phyloP scores from a whole-genome alignment of 2,329 filamentous ascomycete genomes.

The Xylaria sp. region DNA sequence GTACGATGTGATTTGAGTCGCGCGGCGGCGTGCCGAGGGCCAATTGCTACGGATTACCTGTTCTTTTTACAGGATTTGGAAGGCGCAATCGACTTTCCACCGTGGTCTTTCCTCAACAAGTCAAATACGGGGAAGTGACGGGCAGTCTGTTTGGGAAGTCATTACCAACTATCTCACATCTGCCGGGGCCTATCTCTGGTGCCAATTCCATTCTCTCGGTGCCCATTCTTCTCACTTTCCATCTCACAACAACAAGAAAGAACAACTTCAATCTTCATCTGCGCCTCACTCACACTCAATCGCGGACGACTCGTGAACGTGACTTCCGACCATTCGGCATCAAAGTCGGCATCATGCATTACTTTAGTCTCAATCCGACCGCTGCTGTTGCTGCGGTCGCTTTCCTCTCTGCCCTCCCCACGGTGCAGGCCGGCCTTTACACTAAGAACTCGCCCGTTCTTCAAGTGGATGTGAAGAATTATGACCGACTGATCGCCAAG shows the following conservation, averaged over 20 bases:
- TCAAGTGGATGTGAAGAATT: constrained; percentile 72
- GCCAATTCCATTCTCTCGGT: background rate
- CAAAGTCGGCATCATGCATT: constrained; percentile 42
- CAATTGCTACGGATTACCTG: background rate
- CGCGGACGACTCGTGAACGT: constrained; percentile 5
- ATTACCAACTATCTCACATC: background rate
- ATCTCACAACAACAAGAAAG: background rate
- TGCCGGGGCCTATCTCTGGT: background rate
- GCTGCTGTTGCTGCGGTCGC: constrained; percentile 54
- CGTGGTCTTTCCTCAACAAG: background rate
- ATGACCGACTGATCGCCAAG: constrained; percentile 74
- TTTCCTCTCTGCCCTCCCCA: constrained; percentile 60
- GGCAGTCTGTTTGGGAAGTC: background rate
- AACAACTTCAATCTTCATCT: background rate
- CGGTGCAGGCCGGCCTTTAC: constrained; percentile 68
- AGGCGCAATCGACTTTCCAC: background rate
- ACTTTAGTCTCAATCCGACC: constrained; percentile 40
- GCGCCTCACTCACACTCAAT: background rate
- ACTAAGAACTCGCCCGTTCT: constrained; percentile 81
- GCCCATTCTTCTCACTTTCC: constrained; percentile 1
- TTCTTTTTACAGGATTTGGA: background rate
- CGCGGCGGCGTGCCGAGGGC: background rate
- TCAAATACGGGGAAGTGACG: background rate
- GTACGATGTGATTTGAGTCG: too few relatives aligned
- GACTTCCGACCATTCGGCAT: background rate